Conservation (phyloP, 2,329 filamentous ascomycete genomes). For the Phyllachora maydis region DNA sequence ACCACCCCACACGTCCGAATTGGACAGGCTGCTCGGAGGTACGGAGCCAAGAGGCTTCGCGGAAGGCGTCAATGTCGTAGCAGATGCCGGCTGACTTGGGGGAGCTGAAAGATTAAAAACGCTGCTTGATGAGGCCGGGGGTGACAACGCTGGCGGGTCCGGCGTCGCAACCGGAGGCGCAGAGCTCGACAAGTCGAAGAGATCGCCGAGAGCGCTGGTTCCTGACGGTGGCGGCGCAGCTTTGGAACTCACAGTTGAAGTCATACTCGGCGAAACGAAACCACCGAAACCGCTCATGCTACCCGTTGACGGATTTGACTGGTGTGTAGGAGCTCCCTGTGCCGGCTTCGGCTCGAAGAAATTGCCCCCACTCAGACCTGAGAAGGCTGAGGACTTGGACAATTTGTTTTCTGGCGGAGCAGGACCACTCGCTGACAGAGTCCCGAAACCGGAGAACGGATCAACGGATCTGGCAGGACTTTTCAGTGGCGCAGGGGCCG, state of each 20-base stretch:
- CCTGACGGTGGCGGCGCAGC: slow-evolving; percentile 13
- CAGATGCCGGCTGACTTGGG: too few species aligned
- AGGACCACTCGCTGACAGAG: slow-evolving; percentile 11
- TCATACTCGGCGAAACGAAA: too few species aligned
- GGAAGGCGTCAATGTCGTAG: too few species aligned
- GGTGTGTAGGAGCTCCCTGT: too few species aligned
- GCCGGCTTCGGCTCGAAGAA: slow-evolving; percentile 65
- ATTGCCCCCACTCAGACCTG: slow-evolving; percentile 45
- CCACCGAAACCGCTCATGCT: slow-evolving; percentile 49
- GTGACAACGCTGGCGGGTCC: slow-evolving; percentile 15
- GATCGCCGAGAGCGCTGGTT: slow-evolving; percentile 47
- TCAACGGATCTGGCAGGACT: too few species aligned
- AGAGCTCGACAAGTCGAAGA: slow-evolving; percentile 55
- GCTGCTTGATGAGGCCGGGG: slow-evolving; percentile 29
- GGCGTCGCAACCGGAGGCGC: slow-evolving; percentile 20
- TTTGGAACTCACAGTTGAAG: slow-evolving; percentile 17
- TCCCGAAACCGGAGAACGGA: slow-evolving; percentile 13
- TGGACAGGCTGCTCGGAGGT: too few species aligned
- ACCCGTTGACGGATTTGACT: too few species aligned
- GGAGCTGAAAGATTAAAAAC: slow-evolving; percentile 79
- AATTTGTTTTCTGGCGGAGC: too few species aligned
- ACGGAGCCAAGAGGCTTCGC: too few species aligned
- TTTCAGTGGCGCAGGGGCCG: slow-evolving; percentile 17
- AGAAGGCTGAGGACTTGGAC: slow-evolving; percentile 21
- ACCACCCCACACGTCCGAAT: slow-evolving; percentile 61